Base-by-base conservation (phyloP, 2,329 filamentous ascomycete genomes). In the Aspergillus fructus region DNA sequence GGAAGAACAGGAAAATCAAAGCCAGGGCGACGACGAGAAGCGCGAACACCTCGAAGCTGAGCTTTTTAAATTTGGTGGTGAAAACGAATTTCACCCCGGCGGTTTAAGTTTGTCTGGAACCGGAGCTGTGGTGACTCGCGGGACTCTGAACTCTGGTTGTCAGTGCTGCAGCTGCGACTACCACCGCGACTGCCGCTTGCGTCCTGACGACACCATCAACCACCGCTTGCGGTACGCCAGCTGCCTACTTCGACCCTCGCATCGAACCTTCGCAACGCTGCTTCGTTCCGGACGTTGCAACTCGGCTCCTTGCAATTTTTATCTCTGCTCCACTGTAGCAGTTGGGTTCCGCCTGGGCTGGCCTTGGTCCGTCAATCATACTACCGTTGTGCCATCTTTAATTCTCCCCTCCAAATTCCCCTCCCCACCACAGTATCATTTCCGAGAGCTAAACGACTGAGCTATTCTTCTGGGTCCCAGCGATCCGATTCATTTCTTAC, bases 141-240 rank as follows among this genome's bases (percentile, higher is more conserved):
- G 24, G 24, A 34, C 27, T 47, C n/a, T 34, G 45, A n/a, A 21
- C 40, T 42, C 34, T 40, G 51, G 33, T 49, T 8, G 24, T 15
- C 19, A 24, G 11, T 30, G 27, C 30, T 49, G 33, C 30, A 17
- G 39, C 46, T 49, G 13, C 30, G 19, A 37, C 48, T 27, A 34
- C 34, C 12, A 37, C 34, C 34, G 63, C 59, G 66, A 63, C 68
- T 70, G 67, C 69, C 69, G 69, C 68, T 70, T 71, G 70, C 66
- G 64, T 67, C 68, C 68, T 72, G 68, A 70, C 70, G 68, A 68
- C 70, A 72, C 68, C 68, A 68, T 64, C 60, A 55, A 62, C 55
- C 59, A 37, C 53, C 68, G 68, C 68, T 70, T 70, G 69, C 68
- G 64, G 51, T 68, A 59, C 51, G 27, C 27, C 27, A 43, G 47